Conservation (phyloP, 192 early-diverging fungal genomes). For the Ambispora gerdemannii region DNA sequence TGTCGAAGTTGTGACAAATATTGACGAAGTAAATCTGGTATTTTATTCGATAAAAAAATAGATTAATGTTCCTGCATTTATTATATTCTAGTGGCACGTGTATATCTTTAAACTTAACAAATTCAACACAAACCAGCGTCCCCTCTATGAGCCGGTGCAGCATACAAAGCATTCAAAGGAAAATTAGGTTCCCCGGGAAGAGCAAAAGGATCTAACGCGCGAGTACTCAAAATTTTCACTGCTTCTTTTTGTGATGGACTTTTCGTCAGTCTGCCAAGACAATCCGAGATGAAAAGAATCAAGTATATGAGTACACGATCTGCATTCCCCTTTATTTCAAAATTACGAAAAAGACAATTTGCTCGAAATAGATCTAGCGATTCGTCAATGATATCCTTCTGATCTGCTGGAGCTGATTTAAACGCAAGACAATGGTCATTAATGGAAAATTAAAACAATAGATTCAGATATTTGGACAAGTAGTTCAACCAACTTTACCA, state of each 20-base stretch:
- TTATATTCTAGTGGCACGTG: no score
- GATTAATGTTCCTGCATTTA: no score
- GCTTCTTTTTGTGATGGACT: slow-evolving; percentile 72
- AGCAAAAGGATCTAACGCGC: slow-evolving; percentile 86
- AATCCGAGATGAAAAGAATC: slow-evolving; percentile 88
- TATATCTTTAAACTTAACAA: no score
- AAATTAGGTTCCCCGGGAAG: slow-evolving; percentile 92
- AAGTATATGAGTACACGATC: slow-evolving; percentile 96
- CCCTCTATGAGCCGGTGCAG: slow-evolving; percentile 60
- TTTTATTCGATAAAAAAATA: background rate
- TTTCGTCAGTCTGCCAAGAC: slow-evolving; percentile 59
- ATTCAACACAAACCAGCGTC: slow-evolving; percentile 64
- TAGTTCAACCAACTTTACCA: slow-evolving; percentile 45
- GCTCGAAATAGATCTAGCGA: slow-evolving; percentile 91
- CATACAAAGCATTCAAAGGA: slow-evolving; percentile 89
- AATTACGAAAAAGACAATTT: slow-evolving; percentile 98
- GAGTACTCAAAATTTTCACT: slow-evolving; percentile 69
- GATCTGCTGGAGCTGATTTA: slow-evolving; percentile 49
- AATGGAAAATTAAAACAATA: background rate
- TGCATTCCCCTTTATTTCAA: slow-evolving; percentile 93
- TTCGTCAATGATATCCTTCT: slow-evolving; percentile 92
- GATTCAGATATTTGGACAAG: background rate
- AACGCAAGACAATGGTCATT: background rate
- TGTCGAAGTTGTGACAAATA: slow-evolving; percentile 90
- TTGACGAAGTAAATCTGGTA: slow-evolving; percentile 71